Percentiles rank a stretch among this genome's conserved stretches.
These are phyloP conservation scores for Cladosporium sp. DNA, from an alignment of 2,329 filamentous ascomycete genomes.

Conservation along the genomic window DNA sequence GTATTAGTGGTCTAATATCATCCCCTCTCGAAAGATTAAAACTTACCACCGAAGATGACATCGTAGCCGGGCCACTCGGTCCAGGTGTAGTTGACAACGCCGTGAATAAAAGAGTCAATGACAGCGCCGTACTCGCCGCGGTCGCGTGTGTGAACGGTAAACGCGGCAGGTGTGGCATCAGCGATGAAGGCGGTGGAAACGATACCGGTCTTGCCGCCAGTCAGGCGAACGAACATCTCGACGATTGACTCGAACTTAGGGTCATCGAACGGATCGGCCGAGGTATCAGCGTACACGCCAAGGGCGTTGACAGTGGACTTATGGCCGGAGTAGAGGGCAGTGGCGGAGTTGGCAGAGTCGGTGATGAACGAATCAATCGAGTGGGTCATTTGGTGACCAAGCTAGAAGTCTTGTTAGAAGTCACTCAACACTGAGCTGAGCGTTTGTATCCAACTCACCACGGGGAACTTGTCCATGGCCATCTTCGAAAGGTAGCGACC, in stretches of 20 bases:
- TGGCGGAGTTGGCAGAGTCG: constrained; percentile 82
- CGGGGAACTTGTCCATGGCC: constrained; percentile 75
- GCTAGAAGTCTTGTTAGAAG: constrained; percentile 16
- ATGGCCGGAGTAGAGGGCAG: constrained; percentile 78
- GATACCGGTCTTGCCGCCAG: constrained; percentile 59
- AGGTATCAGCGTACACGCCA: constrained; percentile 79
- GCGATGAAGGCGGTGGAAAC: constrained; percentile 80
- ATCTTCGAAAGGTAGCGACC: constrained; percentile 77
- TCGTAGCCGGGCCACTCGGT: constrained; percentile 72
- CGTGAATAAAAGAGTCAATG: constrained; percentile 74
- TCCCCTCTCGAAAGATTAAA: neutral
- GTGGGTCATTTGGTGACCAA: constrained; percentile 87
- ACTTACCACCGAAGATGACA: constrained; percentile 66
- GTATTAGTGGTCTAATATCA: neutral
- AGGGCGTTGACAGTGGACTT: constrained; percentile 82
- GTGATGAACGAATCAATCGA: constrained; percentile 84
- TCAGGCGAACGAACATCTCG: constrained; percentile 72
- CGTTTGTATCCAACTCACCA: constrained; percentile 1
- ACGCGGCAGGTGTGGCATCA: constrained; percentile 77
- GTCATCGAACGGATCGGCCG: constrained; percentile 71
- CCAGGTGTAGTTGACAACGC: constrained; percentile 79
- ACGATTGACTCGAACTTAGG: constrained; percentile 84
- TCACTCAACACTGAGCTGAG: too few relatives aligned
- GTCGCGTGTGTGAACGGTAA: constrained; percentile 70
- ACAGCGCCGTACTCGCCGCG: constrained; percentile 70